Evolutionary conservation across 148 eudicot species (phyloP).

Genomic region (Chenopodium suecicum): DNA sequence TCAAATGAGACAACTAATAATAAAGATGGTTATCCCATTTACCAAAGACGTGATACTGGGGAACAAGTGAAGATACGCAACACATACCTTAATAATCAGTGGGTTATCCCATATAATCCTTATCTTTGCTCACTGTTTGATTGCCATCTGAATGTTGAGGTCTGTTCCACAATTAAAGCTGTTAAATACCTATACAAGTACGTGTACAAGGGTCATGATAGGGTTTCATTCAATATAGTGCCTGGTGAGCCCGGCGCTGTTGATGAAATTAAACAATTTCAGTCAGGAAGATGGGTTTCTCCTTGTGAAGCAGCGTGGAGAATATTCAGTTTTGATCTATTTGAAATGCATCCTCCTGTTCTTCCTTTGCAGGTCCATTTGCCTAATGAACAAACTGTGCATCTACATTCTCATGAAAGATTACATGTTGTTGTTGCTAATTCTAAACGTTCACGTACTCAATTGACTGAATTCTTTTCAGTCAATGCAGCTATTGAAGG

Average conservation of each 20-base stretch:
- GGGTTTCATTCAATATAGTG: background rate
- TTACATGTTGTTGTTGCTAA: no score
- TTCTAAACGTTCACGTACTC: background rate
- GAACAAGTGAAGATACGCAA: no score
- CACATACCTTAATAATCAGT: background rate
- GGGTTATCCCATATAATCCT: constrained; percentile 20
- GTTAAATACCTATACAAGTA: constrained; percentile 20
- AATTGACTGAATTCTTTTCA: background rate
- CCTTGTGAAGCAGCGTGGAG: constrained; percentile 19
- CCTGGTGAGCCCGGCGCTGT: accelerated
- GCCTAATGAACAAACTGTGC: background rate
- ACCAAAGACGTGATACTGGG: background rate
- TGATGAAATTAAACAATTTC: constrained; percentile 13
- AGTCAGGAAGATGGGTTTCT: constrained; percentile 11
- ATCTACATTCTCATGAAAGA: background rate
- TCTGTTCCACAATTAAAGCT: constrained; percentile 5
- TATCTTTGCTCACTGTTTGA: no score
- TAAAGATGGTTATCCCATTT: background rate
- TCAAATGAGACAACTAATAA: background rate
- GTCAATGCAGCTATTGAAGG: background rate
- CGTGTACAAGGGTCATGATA: background rate
- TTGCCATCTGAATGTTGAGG: no score
- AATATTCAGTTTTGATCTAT: background rate
- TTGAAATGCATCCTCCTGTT: constrained; percentile 18
- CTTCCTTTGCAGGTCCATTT: background rate